A percentile compares a stretch with the other conserved stretches of the same genome.
Evolutionary conservation across 768 basidiomycete genomes (phyloP).

Genomic region (Pulveroboletus ravenelii): DNA sequence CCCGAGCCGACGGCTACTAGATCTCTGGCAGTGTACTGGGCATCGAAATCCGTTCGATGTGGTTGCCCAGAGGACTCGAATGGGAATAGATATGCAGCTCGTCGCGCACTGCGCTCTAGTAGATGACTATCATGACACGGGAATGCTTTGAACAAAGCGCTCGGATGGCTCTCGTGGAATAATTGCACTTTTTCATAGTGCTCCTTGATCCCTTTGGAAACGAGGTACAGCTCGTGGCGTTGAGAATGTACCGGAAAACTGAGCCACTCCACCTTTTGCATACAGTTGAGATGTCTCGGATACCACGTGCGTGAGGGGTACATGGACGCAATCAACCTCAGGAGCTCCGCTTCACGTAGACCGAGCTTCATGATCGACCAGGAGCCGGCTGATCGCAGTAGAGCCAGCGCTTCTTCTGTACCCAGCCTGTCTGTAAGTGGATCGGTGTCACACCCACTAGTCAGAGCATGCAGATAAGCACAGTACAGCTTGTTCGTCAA

Average conservation of each 20-base stretch:
- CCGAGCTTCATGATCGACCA: constrained; percentile 36
- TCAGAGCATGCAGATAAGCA: constrained; percentile 43
- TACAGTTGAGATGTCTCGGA: constrained; percentile 29
- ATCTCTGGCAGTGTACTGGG: not conserved
- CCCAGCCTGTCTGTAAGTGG: constrained; percentile 43
- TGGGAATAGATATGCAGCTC: too few relatives aligned
- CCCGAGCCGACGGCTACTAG: not conserved
- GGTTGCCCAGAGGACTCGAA: constrained; percentile 2
- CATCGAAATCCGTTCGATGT: not conserved
- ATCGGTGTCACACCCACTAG: constrained; percentile 35
- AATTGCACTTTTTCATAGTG: constrained; percentile 17
- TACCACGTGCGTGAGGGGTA: constrained; percentile 17
- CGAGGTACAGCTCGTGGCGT: constrained; percentile 25
- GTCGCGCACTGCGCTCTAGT: not conserved
- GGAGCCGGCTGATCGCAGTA: constrained; percentile 35
- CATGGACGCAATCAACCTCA: constrained; percentile 31
- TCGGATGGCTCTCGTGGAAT: constrained; percentile 3
- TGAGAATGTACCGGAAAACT: constrained; percentile 24
- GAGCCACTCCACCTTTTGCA: constrained; percentile 37
- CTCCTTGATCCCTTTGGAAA: constrained; percentile 28
- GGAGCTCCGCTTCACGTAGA: constrained; percentile 23
- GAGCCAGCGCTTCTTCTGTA: constrained; percentile 38
- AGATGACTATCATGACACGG: constrained; percentile 6
- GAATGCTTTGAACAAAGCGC: not conserved
- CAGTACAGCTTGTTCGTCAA: constrained; percentile 30